These are phyloP conservation scores for Hypoxylon sp. DNA, from an alignment of 2,329 filamentous ascomycete species.

Conservation along the genomic window DNA sequence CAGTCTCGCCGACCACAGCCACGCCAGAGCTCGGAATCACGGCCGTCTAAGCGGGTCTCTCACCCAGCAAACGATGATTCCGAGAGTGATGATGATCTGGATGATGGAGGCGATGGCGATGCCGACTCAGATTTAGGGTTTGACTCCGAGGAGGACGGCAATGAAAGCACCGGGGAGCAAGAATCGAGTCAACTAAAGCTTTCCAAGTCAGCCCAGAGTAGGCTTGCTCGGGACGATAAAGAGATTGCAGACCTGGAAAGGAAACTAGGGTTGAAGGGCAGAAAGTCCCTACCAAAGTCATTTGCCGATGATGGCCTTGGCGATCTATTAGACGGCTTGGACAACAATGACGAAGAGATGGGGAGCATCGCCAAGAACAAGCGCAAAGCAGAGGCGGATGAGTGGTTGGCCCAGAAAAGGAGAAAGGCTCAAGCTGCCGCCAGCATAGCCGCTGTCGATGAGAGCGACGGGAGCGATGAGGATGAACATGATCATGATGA, in stretches of 20 bases:
- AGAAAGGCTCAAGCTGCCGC: slow-evolving; percentile 59
- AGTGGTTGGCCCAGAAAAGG: slow-evolving; percentile 73
- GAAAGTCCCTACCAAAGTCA: slow-evolving; percentile 79
- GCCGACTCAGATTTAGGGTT: slow-evolving; percentile 41
- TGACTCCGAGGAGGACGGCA: slow-evolving; percentile 54
- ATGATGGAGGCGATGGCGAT: slow-evolving; percentile 50
- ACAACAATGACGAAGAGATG: slow-evolving; percentile 65
- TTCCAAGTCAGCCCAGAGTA: slow-evolving; percentile 67
- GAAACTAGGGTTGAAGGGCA: slow-evolving; percentile 84
- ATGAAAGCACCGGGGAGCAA: slow-evolving; percentile 41
- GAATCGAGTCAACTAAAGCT: slow-evolving; percentile 28
- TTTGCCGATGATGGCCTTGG: slow-evolving; percentile 88
- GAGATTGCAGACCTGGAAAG: slow-evolving; percentile 91
- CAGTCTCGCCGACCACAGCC: slow-evolving; percentile 49
- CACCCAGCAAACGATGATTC: slow-evolving; percentile 15
- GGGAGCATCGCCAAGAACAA: slow-evolving; percentile 72
- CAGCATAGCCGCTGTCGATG: slow-evolving; percentile 23
- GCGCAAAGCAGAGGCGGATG: slow-evolving; percentile 69
- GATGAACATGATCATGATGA: slow-evolving; percentile 43
- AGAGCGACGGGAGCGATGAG: slow-evolving; percentile 43
- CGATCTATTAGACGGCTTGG: slow-evolving; percentile 80
- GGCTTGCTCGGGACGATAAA: slow-evolving; percentile 84
- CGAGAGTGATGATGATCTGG: slow-evolving; percentile 35
- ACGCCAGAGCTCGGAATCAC: slow-evolving; percentile 37
- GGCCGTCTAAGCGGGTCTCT: slow-evolving; percentile 22